A percentile compares a stretch with the other conserved stretches of the same genome.
Conservation (phyloP, 441 rosid species). For the Populus hybrid region DNA sequence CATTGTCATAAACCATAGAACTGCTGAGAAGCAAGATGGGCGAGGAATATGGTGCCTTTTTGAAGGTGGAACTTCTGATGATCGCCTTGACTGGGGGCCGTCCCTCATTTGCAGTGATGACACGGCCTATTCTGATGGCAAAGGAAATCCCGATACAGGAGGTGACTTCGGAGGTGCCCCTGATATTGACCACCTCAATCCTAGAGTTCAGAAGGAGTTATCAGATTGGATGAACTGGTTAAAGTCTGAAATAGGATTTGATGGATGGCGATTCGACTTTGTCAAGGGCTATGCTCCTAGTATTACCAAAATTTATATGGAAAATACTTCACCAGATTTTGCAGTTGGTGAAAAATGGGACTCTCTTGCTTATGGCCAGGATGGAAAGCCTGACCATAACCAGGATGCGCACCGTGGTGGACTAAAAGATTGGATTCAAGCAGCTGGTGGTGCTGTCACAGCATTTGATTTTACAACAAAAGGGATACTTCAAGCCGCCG, state of each 20-base stretch:
- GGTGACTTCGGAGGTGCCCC: conserved; percentile 49
- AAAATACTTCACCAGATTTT: conserved; percentile 52
- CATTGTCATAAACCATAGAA: conserved; percentile 81
- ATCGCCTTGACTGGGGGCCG: conserved; percentile 82
- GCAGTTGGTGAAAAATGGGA: conserved; percentile 91
- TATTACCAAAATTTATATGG: conserved; percentile 49
- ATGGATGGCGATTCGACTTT: conserved; percentile 81
- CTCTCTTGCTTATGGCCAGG: conserved; percentile 43
- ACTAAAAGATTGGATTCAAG: conserved; percentile 56
- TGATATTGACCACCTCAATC: conserved; percentile 79
- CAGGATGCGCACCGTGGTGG: conserved; percentile 57
- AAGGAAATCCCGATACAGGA: conserved; percentile 69
- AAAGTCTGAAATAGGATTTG: conserved; percentile 66
- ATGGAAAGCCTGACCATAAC: conserved; percentile 40
- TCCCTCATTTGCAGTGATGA: conserved; percentile 63
- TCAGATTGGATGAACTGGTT: conserved; percentile 93
- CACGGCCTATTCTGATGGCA: conserved; percentile 44
- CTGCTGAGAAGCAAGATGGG: conserved; percentile 65
- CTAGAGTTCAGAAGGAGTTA: conserved; percentile 56
- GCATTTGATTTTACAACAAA: conserved; percentile 89
- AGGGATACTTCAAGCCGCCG: conserved; percentile 73
- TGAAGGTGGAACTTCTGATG: conserved; percentile 80
- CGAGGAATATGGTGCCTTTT: conserved; percentile 67
- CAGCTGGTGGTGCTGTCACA: conserved; percentile 51
- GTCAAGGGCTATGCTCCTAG: conserved; percentile 63